Base-by-base conservation (phyloP, 768 basidiomycete genomes). In the Leccinellum luteum region DNA sequence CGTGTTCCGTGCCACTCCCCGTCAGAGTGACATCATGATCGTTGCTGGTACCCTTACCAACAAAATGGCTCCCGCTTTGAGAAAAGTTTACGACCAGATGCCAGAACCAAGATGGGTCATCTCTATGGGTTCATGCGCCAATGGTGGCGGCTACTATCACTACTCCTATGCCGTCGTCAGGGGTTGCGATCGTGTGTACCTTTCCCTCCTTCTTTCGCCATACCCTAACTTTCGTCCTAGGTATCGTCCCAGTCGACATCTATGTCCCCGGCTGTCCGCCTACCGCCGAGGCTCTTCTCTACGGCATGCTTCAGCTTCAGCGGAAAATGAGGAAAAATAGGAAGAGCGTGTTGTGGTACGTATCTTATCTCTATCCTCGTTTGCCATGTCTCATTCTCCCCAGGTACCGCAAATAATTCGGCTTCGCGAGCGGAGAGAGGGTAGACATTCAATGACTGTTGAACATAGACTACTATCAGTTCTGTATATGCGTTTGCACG, bases 71-170 rank as follows among this genome's bases (percentile, higher is more conserved):
- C 97, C 97, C 43, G 96, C 97, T 8, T 73, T 99, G 70, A 84
- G 97, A 67, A 98, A 94, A 74, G 95, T 94, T 55, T 94, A 94
- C 67, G 93, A 95, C 74, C 94, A 99, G 74, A 98, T 98, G 96
- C 97, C 97, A 31, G 94, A 98, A 68, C 97, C 97, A 85, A 90
- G 96, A 69, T 99, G 97, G 97, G 97, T 99, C 57, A 90, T 99
- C 69, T 98, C 96, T 25, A 98, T 99, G 97, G 97, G 97, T 48
- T 98, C 96, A 5, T 99, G 97, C 74, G 97, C 97, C 17, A 98
- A 98, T 73, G 97, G 97, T 30, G 94, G 94, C 55, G 94, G 94
- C 15, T 95, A 94, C 78, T 94, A 95, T 74, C 94, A 96, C 76
- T 97, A 98, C 74, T 97, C 96, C 27, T 99, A 99, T 76, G 94